phyloP scores from a whole-genome alignment of 345 rosid genomes.

The Iberis pinnata region DNA sequence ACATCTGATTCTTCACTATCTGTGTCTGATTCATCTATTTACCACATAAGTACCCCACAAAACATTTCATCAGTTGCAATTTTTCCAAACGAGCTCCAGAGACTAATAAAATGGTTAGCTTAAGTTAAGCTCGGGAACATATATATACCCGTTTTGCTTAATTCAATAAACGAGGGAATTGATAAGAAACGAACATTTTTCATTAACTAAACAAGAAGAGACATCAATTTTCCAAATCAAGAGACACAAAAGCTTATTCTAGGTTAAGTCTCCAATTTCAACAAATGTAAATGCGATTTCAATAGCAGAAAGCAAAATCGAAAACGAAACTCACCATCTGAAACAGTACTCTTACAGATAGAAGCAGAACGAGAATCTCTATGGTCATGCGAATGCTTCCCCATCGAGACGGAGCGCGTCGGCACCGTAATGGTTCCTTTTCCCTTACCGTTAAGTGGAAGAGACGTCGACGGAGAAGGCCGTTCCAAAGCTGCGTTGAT shows the following conservation, averaged over 20 bases:
- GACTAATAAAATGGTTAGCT: not conserved
- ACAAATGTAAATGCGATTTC: not conserved
- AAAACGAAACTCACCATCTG: conserved; percentile 42
- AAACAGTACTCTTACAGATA: conserved; percentile 45
- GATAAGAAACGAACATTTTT: no score
- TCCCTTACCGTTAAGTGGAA: conserved; percentile 53
- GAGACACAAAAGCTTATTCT: no score
- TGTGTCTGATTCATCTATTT: conserved; percentile 77
- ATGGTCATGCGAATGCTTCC: conserved; percentile 50
- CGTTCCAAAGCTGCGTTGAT: conserved; percentile 70
- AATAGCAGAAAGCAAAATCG: not conserved
- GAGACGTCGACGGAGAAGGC: conserved; percentile 72
- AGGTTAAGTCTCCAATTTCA: no score
- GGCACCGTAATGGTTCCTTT: conserved; percentile 31
- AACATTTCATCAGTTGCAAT: conserved; percentile 12
- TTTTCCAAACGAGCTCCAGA: not conserved
- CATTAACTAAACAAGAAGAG: no score
- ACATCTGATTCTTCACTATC: conserved; percentile 91
- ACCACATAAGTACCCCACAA: not conserved
- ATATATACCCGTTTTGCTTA: no score
- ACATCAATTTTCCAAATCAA: not conserved
- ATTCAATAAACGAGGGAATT: no score
- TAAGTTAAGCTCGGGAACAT: no score
- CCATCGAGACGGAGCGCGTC: conserved; percentile 29
- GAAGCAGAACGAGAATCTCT: conserved; percentile 49